phyloP scores from a whole-genome alignment of 2,329 filamentous ascomycete genomes.

The Talaromyces verruculosus region DNA sequence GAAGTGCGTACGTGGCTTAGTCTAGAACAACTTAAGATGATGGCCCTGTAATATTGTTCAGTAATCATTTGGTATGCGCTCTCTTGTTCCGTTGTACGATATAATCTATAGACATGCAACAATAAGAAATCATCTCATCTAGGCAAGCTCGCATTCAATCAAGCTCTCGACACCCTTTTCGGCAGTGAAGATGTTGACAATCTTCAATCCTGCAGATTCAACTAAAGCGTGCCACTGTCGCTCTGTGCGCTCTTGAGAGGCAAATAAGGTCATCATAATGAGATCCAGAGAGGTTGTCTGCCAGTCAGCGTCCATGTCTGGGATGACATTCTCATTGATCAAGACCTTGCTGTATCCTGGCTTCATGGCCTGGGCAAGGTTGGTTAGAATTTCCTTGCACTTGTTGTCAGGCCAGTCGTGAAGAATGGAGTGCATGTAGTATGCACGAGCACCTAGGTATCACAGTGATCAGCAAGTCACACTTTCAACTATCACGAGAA shows the following conservation, averaged over 20 bases:
- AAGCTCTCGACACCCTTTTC: conserved; percentile 21
- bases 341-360: conserved; percentile 35
- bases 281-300: conserved; percentile 36
- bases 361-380: conserved; percentile 27
- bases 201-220: conserved; percentile 28
- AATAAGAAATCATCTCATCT: not conserved
- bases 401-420: conserved; percentile 39
- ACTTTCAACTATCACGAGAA: not conserved
- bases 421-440: conserved; percentile 39
- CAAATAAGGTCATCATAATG: conserved; percentile 21
- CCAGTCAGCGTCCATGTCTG: conserved; percentile 35
- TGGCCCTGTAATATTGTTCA: not conserved
- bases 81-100: not conserved
- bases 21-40: not conserved
- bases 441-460: conserved; percentile 37
- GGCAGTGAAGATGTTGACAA: conserved; percentile 29
- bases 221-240: conserved; percentile 19
- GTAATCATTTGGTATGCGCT: not conserved
- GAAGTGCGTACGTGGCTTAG: not conserved
- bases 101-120: not conserved
- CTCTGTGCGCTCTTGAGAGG: conserved; percentile 20
- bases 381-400: conserved; percentile 35
- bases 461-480: not conserved
- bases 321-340: conserved; percentile 35
- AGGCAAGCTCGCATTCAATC: conserved; percentile 22